These are phyloP conservation scores for Geosmithia morbida DNA, from an alignment of 2,329 filamentous ascomycete genomes.

Conservation along the genomic window DNA sequence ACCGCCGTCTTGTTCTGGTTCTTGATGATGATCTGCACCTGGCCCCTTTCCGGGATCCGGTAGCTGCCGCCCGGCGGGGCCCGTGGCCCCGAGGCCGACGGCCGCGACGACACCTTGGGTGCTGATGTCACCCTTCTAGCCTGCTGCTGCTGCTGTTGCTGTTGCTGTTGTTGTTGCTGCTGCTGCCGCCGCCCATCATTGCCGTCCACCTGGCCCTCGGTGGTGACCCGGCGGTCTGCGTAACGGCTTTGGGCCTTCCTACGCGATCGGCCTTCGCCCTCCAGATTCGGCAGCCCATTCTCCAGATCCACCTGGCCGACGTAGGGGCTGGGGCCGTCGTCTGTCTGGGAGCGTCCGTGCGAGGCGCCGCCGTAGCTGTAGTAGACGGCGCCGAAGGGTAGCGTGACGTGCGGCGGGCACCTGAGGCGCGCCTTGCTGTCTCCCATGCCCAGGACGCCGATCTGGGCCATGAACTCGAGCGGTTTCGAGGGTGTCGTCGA, in stretches of 20 bases:
- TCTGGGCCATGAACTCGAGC: conserved; percentile 85
- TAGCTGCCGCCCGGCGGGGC: conserved; percentile 80
- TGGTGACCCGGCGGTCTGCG: conserved; percentile 16
- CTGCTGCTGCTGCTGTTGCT: conserved; percentile 3
- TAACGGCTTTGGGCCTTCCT: conserved; percentile 32
- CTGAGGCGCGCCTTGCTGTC: conserved; percentile 75
- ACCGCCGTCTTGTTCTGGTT: conserved; percentile 98
- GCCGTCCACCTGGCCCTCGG: conserved; percentile 11
- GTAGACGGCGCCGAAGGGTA: conserved; percentile 89
- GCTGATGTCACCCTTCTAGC: background rate
- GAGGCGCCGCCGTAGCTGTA: conserved; percentile 73
- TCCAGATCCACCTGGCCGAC: conserved; percentile 88
- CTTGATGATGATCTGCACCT: conserved; percentile 93
- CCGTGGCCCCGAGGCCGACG: conserved; percentile 27
- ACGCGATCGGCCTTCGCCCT: conserved; percentile 30
- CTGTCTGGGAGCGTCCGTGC: conserved; percentile 45
- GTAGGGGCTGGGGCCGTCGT: conserved; percentile 89
- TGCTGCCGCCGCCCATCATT: no score
- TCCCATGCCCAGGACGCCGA: conserved; percentile 80
- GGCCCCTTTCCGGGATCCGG: conserved; percentile 83
- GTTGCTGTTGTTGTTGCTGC: conserved; percentile 4
- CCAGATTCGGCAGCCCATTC: conserved; percentile 49
- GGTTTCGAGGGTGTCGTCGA: conserved; percentile 90
- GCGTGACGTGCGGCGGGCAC: conserved; percentile 79
- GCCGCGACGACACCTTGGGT: conserved; percentile 26